Evolutionary conservation across 805 yeast genomes (phyloP), one percentile per base, ranked within the genome.

Genomic region (Kodamaea kaohsiungensis): DNA sequence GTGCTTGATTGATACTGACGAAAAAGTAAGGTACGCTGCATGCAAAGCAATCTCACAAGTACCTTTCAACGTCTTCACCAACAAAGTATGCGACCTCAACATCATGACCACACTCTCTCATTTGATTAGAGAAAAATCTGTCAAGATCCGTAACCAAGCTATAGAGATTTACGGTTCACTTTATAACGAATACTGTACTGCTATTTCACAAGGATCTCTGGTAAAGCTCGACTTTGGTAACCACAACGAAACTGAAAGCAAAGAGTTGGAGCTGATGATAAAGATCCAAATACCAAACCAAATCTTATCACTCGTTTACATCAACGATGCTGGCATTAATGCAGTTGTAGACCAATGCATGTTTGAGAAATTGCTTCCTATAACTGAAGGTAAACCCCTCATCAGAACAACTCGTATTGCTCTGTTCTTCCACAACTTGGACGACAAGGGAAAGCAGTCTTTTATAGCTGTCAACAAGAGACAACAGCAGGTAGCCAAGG

Each of bases 1-100:
- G 61, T 84, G 92, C 37, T 72, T 91, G 22, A 76, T 88, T 39
- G 97, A 91, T 69, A 73, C 85, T 0, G 91, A 89, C 61, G 93
- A 87, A 54, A 79, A 75, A 39, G 96, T 90, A 2, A 78, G 97
- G 59, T 71, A 82, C 35, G 69, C 78, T 1, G 83, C 95, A 0
- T 83, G 89, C 54, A 65, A 69, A 45, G 75, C 84, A 0, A 65
- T 89, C 13, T 68, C 78, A 7, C 63, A 72, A 27, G 66, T 89
- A 1, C 76, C 84, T 0, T 68, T 81, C 7, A 66, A 71, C 6
- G 61, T 73, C 0, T 76, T 89, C 50, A 69, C 85, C 51, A 66
- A 69, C 13, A 81, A 77, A 47, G 64, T 88, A 9, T 76, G 79
- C 46, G 78, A 72, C 49, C 69, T 71, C 18, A 63, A 79, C 0